Base-by-base conservation (phyloP, 2,329 filamentous ascomycete genomes). In the Fusarium stilboides region DNA sequence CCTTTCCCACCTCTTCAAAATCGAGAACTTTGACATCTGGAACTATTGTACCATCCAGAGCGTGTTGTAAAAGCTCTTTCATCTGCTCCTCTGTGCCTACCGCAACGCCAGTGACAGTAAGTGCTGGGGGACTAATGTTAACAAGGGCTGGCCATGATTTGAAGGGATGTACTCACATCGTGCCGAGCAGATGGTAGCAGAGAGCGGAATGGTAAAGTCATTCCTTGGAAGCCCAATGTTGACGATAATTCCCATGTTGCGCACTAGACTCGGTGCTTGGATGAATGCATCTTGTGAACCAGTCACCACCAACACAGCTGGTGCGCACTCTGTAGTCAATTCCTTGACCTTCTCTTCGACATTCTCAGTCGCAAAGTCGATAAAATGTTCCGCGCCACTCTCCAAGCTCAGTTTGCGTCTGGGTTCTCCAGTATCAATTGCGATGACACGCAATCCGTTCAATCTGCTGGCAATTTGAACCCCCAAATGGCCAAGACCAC, bases 401-500 rank as follows among this genome's bases (percentile, higher is more conserved):
- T 57, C 57, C 4, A 73, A 51, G 13, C 72, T 74, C 4, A 77
- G 22, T 0, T 69, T 50, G 2, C 72, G 71, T 6, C 75, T 74
- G 0, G 58, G 6, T 2, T 69, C 45, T 3, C 77, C 76, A 0
- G 68, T 55, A n/a, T 80, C 78, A 0, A 80, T 52, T 0, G 74
- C 77, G 2, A 80, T 76, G 0, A 78, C 74, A 1, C 73, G 63
- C 8, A 69, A 65, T 0, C 60, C 62, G 3, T 58, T 66, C 1
- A 77, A 8, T 3, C 57, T 62, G 8, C 53, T 65, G 0, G 77
- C 74, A 5, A 78, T 77, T 26, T 80, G 78, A 1, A 80, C 72
- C 2, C 77, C 78, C 0, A 80, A 22, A 19, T 80, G 78, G 0
- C 78, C 78, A 6, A 80, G 66, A 0, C 78, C 78, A 1, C 78